Conservation (phyloP, 1,139 yeast genomes). For the Sugiyamaella sp. region DNA sequence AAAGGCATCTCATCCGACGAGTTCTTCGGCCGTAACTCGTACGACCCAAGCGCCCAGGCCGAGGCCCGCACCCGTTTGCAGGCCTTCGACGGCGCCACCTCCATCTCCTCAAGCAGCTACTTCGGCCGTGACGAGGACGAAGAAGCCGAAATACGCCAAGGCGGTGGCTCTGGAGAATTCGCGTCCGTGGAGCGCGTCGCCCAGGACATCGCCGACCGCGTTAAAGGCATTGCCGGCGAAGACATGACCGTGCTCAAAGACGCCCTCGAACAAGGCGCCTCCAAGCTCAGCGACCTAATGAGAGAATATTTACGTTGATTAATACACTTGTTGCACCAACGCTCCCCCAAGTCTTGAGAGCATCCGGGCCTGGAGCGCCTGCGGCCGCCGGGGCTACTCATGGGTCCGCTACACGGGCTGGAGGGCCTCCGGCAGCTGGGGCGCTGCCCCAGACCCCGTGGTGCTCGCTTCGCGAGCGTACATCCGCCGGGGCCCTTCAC, state of each 20-base stretch:
- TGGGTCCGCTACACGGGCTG: too few relatives aligned
- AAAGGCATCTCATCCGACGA: conserved; percentile 96
- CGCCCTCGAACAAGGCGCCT: conserved; percentile 94
- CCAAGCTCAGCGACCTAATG: conserved; percentile 77
- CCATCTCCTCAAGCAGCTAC: conserved; percentile 89
- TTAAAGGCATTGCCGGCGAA: conserved; percentile 77
- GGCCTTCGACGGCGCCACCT: conserved; percentile 80
- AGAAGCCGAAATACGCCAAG: conserved; percentile 42
- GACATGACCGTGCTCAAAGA: conserved; percentile 87
- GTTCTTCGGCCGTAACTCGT: conserved; percentile 84
- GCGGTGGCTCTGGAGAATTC: conserved; percentile 36
- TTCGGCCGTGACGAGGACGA: conserved; percentile 80
- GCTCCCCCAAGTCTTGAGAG: neutral
- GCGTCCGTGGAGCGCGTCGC: conserved; percentile 59
- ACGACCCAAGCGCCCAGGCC: conserved; percentile 72
- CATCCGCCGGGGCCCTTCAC: too few relatives aligned
- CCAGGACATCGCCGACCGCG: conserved; percentile 67
- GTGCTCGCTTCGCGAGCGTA: too few relatives aligned
- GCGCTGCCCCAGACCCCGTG: too few relatives aligned
- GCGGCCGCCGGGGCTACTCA: too few relatives aligned
- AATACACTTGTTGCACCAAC: neutral
- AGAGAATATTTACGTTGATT: conserved; percentile 72
- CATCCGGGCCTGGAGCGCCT: too few relatives aligned
- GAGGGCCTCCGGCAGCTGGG: too few relatives aligned
- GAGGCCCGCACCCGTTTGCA: conserved; percentile 83